Base-by-base conservation (phyloP, 176 grass and related monocot genomes). In the Poa annua region DNA sequence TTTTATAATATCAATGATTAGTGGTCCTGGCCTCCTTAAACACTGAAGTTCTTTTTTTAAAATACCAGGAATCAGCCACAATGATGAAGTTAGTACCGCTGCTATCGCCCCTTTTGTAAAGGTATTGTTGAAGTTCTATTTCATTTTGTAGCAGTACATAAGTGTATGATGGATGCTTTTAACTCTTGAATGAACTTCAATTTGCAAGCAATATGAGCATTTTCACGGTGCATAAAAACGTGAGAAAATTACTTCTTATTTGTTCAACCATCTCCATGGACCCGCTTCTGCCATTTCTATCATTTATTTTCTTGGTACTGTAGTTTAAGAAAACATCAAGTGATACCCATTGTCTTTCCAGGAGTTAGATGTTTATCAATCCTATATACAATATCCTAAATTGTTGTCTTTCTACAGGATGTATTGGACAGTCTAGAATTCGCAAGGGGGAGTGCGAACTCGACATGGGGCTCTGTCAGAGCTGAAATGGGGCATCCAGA, bases 401-500 rank as follows among this genome's bases (percentile, higher is more conserved):
- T 11, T 63, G 7, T 71, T 41, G 2, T 65, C 6, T 85, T 76
- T 76, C 68, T 59, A 47, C 82, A 98, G 96, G 96, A 98, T 75
- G 83, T 94, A 55, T 82, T 98, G 56, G 85, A 95, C 53, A 93
- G 96, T 83, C 81, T 98, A 80, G 96, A 98, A 74, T 98, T 98
- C 88, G 93, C 96, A 80, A 93, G 87, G 80, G 96, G 96, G 63
- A 85, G 78, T 34, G 81, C 87, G 65, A 76, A 93, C 35, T 93
- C 96, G 76, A 95, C 85, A 77, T 98, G 96, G 96, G 96, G 96
- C n/a, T 91, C 88, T 74, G 87, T 95, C 85, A 89, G 96, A 55
- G 96, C 96, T 80, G 45, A 76, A 76, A 91, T 98, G 96, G 96
- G 96, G 60, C 96, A 98, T 71, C 83, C 96, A 20, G 93, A 98